A percentile compares a stretch with the other conserved stretches of the same genome.
phyloP scores from a whole-genome alignment of 2,329 filamentous ascomycete genomes.

The Xylaria arbuscula region DNA sequence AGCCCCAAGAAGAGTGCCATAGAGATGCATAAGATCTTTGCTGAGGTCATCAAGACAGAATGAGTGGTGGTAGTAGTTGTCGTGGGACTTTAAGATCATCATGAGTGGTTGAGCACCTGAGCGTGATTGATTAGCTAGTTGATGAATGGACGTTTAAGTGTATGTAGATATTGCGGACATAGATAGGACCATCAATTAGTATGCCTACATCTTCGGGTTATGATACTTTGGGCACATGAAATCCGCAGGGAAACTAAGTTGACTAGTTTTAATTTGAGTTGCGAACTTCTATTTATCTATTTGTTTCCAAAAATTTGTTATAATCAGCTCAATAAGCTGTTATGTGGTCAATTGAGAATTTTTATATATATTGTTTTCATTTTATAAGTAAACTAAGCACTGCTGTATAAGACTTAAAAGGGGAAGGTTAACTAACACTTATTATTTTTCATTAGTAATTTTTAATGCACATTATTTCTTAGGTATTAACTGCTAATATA shows the following conservation, averaged over 20 bases:
- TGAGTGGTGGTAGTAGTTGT: slow-evolving; percentile 37
- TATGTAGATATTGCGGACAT: slow-evolving; percentile 22
- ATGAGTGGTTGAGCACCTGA: background rate
- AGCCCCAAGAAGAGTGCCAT: slow-evolving; percentile 86
- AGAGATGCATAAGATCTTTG: slow-evolving; percentile 77
- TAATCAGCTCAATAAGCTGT: no score
- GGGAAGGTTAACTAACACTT: no score
- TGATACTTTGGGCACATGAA: slow-evolving; percentile 29
- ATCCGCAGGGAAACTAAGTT: slow-evolving; percentile 57
- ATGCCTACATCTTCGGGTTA: slow-evolving; percentile 16
- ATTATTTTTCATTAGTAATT: no score
- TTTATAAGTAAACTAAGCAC: no score
- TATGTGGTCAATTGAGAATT: no score
- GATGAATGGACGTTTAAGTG: background rate
- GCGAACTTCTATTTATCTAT: no score
- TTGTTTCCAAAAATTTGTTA: no score
- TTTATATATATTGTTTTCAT: no score
- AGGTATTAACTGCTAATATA: no score
- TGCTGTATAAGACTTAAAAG: no score
- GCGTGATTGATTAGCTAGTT: background rate
- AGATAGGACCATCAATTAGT: slow-evolving; percentile 15
- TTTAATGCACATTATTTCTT: no score
- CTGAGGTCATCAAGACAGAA: slow-evolving; percentile 73
- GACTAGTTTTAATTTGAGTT: slow-evolving; percentile 44
- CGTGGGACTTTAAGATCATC: slow-evolving; percentile 7